A percentile compares a stretch with the other conserved stretches of the same genome.
phyloP scores from a whole-genome alignment of 441 rosid species.

The Croton setiger region DNA sequence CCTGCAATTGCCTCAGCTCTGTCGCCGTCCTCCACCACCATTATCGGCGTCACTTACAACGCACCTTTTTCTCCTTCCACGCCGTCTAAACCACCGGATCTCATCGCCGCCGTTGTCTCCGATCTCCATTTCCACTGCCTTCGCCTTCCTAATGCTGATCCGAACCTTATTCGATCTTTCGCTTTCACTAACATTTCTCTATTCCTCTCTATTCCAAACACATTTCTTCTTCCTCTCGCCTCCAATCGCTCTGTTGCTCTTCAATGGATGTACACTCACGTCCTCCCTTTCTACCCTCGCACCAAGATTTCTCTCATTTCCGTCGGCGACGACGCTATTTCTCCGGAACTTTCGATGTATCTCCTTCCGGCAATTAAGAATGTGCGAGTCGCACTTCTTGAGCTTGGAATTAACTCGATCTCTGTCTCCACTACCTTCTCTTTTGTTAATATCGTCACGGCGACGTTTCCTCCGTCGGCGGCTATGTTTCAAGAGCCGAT shows the following conservation, averaged over 20 bases:
- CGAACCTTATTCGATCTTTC: conserved; percentile 59
- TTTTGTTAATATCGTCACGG: conserved; percentile 54
- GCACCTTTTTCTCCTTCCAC: conserved; percentile 14
- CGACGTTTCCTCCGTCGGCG: conserved; percentile 78
- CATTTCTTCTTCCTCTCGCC: conserved; percentile 58
- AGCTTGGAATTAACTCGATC: conserved; percentile 53
- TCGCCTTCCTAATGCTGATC: conserved; percentile 59
- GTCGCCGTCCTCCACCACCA: conserved; percentile 15
- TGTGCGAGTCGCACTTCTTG: conserved; percentile 45
- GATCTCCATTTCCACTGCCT: conserved; percentile 45
- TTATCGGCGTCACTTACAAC: conserved; percentile 26
- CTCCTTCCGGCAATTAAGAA: conserved; percentile 68
- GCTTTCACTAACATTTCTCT: conserved; percentile 69
- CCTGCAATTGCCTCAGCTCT: conserved; percentile 9
- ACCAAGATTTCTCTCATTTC: conserved; percentile 66
- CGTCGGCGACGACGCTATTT: conserved; percentile 60
- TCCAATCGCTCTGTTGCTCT: conserved; percentile 61
- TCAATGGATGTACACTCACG: conserved; percentile 62
- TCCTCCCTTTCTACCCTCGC: conserved; percentile 77
- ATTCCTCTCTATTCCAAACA: conserved; percentile 71
- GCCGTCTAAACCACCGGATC: conserved; percentile 32
- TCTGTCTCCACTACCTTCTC: conserved; percentile 81
- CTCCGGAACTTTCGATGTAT: conserved; percentile 39
- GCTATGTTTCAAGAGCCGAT: conserved; percentile 63
- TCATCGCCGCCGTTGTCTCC: conserved; percentile 32